These are phyloP conservation scores for Haematococcus lacustris DNA, from an alignment of 139 green algal genomes.

Conservation along the genomic window DNA sequence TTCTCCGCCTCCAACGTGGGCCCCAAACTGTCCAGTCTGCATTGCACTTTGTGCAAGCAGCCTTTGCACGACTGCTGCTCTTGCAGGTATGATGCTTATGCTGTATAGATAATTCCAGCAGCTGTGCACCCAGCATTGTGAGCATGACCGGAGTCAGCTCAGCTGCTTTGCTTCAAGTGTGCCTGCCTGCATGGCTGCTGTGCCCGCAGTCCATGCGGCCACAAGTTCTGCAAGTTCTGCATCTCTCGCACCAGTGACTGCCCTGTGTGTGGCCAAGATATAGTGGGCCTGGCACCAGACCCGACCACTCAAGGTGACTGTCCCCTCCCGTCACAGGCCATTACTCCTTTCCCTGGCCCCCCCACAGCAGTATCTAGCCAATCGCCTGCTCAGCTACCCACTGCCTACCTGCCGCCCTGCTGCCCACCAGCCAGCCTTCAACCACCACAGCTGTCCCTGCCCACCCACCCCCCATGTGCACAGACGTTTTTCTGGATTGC, in stretches of 20 bases:
- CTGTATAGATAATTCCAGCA: background rate
- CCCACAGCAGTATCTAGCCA: background rate
- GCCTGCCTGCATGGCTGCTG: background rate
- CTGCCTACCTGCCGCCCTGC: background rate
- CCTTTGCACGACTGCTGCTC: background rate
- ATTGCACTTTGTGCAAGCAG: background rate
- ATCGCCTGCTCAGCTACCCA: background rate
- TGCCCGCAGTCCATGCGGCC: conserved; percentile 11
- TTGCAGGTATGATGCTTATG: background rate
- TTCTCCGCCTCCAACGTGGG: background rate
- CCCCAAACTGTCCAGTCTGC: conserved; percentile 13
- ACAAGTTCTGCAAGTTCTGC: conserved; percentile 34
- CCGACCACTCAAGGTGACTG: conserved; percentile 23
- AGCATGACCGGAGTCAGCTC: background rate
- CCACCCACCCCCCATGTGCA: background rate
- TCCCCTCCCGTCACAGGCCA: background rate
- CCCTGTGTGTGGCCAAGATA: conserved; percentile 43
- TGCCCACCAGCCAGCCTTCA: background rate
- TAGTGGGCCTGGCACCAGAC: conserved; percentile 22
- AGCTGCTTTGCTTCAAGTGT: background rate
- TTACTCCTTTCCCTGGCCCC: background rate
- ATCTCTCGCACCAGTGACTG: conserved; percentile 31
- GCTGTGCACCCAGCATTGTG: background rate
- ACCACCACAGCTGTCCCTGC: background rate
- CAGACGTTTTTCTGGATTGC: background rate